These are phyloP conservation scores for Grifola frondosa DNA, from an alignment of 1,284 basidiomycete genomes.

Conservation along the genomic window DNA sequence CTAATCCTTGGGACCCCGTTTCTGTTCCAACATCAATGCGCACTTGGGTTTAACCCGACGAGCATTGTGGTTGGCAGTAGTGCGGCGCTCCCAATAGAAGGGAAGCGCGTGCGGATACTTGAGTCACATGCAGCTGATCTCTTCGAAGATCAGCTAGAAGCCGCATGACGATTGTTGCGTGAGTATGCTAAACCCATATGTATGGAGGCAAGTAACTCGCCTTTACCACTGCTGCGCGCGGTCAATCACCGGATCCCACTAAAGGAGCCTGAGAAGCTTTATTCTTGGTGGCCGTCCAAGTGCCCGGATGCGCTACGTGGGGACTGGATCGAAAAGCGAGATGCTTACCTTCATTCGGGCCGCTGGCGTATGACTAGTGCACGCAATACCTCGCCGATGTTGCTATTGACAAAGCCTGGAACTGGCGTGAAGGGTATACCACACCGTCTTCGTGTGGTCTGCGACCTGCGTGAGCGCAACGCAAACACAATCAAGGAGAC, in stretches of 20 bases:
- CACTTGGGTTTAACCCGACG: conserved; percentile 22
- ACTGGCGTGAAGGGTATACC: background rate
- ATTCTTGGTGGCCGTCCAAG: conserved; percentile 20
- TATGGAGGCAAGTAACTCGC: conserved; percentile 15
- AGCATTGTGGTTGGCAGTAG: conserved; percentile 20
- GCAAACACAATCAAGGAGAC: background rate
- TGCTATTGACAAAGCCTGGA: background rate
- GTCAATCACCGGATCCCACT: conserved; percentile 40
- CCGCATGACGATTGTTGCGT: background rate
- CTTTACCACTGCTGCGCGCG: conserved; percentile 30
- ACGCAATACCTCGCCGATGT: conserved; percentile 3
- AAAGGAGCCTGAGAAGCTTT: conserved; percentile 31
- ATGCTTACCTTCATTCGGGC: background rate
- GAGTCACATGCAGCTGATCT: conserved; percentile 14
- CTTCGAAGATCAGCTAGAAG: background rate
- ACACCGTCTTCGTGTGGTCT: background rate
- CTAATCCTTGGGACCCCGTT: conserved; percentile 30
- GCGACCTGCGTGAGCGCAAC: conserved; percentile 1
- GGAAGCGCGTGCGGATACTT: conserved; percentile 17
- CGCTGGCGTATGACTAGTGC: background rate
- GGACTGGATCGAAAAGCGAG: conserved; percentile 2
- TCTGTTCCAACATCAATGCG: conserved; percentile 22
- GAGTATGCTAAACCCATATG: background rate
- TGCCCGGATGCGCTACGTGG: background rate
- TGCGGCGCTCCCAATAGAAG: conserved; percentile 14